These are phyloP conservation scores for Paxillus ammoniavirescens DNA, from an alignment of 768 basidiomycete species.

Conservation along the genomic window DNA sequence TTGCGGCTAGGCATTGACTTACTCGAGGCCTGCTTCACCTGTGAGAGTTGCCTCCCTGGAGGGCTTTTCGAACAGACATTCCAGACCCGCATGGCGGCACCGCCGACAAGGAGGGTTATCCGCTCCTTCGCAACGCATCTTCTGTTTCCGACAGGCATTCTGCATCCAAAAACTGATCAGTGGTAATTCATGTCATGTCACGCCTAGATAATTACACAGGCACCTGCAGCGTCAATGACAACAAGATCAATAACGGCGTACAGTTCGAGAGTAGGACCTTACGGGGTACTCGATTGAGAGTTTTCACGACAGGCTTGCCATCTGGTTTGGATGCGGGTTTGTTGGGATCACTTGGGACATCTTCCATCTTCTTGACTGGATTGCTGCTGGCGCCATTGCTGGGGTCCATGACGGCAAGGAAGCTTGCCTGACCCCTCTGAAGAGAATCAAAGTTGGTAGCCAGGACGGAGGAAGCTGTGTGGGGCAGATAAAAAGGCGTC, in stretches of 20 bases:
- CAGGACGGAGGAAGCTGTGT: neutral
- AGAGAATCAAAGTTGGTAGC: neutral
- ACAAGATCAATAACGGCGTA: slow-evolving; percentile 14
- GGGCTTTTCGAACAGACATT: slow-evolving; percentile 95
- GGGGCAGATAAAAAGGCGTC: slow-evolving; percentile 10
- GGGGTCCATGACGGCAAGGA: slow-evolving; percentile 19
- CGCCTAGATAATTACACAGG: slow-evolving; percentile 57
- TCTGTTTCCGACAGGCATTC: slow-evolving; percentile 96
- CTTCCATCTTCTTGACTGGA: slow-evolving; percentile 56
- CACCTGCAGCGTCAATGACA: slow-evolving; percentile 47
- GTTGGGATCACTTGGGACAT: slow-evolving; percentile 41
- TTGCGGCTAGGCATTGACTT: slow-evolving; percentile 31
- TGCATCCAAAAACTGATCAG: slow-evolving; percentile 32
- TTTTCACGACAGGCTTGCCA: slow-evolving; percentile 70
- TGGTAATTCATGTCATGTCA: slow-evolving; percentile 9
- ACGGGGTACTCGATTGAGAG: slow-evolving; percentile 87
- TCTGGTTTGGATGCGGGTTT: slow-evolving; percentile 52
- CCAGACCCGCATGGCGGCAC: slow-evolving; percentile 84
- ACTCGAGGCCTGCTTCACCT: slow-evolving; percentile 89
- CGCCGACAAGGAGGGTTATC: slow-evolving; percentile 97
- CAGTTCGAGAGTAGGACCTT: slow-evolving; percentile 30
- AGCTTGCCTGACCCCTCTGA: neutral
- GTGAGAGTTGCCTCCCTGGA: slow-evolving; percentile 82
- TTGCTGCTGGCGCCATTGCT: neutral
- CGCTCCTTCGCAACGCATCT: slow-evolving; percentile 96